Conservation (phyloP, 164 flowering plant genomes). For the Paratinospora sagittata region DNA sequence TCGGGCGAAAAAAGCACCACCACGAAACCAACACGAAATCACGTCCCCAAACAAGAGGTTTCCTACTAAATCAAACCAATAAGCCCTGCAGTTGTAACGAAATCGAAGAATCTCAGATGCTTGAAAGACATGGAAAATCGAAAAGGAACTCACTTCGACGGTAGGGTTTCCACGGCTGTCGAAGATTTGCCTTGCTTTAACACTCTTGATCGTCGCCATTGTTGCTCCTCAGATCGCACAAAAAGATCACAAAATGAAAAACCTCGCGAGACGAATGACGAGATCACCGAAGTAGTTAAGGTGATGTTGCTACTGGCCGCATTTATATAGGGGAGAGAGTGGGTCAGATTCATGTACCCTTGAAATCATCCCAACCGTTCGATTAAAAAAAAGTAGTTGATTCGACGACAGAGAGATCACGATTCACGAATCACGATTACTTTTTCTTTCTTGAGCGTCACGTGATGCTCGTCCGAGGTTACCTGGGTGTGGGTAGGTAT, state of each 20-base stretch:
- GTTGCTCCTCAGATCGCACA: background rate
- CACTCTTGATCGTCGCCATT: conserved; percentile 37
- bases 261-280: background rate
- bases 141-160: conserved; percentile 33
- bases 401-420: too few species aligned
- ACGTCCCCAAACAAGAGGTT: too few species aligned
- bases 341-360: background rate
- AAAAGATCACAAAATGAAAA: background rate
- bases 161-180: conserved; percentile 66
- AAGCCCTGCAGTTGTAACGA: too few species aligned
- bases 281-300: background rate
- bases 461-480: background rate
- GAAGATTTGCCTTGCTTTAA: conserved; percentile 57
- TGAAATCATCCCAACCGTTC: background rate
- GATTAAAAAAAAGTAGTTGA: background rate
- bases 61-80: too few species aligned
- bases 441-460: background rate
- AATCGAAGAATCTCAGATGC: background rate
- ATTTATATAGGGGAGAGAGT: background rate
- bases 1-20: too few species aligned
- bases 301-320: background rate
- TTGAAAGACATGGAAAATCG: background rate
- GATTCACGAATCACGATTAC: background rate
- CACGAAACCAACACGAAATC: too few species aligned
- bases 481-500: too few species aligned